Percentiles rank a stretch among this genome's conserved stretches.
These are phyloP conservation scores for Coemansia reversa DNA, from an alignment of 192 early-diverging fungal genomes.

Conservation along the genomic window DNA sequence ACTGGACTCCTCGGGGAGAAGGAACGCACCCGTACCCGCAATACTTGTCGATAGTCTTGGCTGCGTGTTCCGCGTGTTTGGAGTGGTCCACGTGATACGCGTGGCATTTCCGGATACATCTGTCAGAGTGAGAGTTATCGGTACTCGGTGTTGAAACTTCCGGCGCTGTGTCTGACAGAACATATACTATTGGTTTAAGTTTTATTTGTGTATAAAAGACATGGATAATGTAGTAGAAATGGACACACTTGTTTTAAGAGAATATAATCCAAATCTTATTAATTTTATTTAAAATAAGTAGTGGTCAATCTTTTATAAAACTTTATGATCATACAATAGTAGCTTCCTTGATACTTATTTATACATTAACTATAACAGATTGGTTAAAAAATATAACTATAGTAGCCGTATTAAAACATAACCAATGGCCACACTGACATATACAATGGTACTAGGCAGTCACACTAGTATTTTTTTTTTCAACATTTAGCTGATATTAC, in stretches of 20 bases:
- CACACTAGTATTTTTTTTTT: slow-evolving; percentile 85
- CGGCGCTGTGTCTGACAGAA: too few species aligned
- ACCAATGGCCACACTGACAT: slow-evolving; percentile 76
- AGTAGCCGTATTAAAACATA: slow-evolving; percentile 87
- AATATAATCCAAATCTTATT: slow-evolving; percentile 74
- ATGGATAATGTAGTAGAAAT: slow-evolving; percentile 69
- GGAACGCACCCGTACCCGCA: too few species aligned
- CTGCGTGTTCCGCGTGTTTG: too few species aligned
- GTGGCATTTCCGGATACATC: too few species aligned
- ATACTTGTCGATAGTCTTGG: too few species aligned
- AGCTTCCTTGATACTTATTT: slow-evolving; percentile 33
- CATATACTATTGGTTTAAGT: too few species aligned
- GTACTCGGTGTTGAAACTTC: too few species aligned
- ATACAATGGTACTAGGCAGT: slow-evolving; percentile 69
- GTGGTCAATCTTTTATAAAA: slow-evolving; percentile 74
- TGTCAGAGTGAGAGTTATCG: too few species aligned
- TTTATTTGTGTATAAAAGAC: too few species aligned
- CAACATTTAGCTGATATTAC: slow-evolving; percentile 63
- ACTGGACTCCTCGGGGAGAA: too few species aligned
- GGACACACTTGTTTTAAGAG: slow-evolving; percentile 76
- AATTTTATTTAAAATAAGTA: slow-evolving; percentile 73
- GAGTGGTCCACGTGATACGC: too few species aligned
- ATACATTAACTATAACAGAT: slow-evolving; percentile 59
- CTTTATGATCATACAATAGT: slow-evolving; percentile 67
- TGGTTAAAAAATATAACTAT: slow-evolving; percentile 68